A percentile compares a stretch with the other conserved stretches of the same genome.
These are phyloP conservation scores for Mycena sp. DNA, from an alignment of 1,284 basidiomycete genomes.

Conservation along the genomic window DNA sequence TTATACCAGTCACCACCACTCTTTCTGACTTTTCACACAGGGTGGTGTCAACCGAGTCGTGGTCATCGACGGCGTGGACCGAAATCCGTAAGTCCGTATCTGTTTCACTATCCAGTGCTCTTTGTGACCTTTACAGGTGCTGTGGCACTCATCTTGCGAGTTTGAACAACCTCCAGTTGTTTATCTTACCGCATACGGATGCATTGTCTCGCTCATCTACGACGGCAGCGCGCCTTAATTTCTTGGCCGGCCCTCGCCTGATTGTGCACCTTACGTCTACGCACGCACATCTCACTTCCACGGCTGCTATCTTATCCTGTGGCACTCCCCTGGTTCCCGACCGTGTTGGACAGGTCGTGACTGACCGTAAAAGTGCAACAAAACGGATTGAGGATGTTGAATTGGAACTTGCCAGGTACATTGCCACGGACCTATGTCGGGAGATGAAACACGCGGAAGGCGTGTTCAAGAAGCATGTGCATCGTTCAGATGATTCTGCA, in stretches of 20 bases:
- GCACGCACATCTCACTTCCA: conserved; percentile 62
- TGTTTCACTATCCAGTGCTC: background rate
- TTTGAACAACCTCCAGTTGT: conserved; percentile 76
- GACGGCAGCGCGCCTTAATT: conserved; percentile 78
- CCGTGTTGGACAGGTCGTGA: conserved; percentile 74
- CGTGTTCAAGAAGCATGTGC: conserved; percentile 57
- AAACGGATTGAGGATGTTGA: conserved; percentile 74
- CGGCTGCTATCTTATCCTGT: conserved; percentile 72
- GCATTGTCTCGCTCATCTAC: conserved; percentile 64
- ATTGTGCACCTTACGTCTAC: conserved; percentile 66
- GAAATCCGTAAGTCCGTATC: conserved; percentile 68
- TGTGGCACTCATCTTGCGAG: conserved; percentile 88
- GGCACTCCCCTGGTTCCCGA: conserved; percentile 71
- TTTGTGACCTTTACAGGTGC: conserved; percentile 59
- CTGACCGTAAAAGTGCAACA: conserved; percentile 68
- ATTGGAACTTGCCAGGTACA: conserved; percentile 68
- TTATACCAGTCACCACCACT: background rate
- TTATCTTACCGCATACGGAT: conserved; percentile 73
- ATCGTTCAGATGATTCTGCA: conserved; percentile 68
- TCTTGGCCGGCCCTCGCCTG: conserved; percentile 82
- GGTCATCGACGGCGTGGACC: conserved; percentile 83
- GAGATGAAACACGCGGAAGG: conserved; percentile 41
- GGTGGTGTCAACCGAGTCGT: conserved; percentile 85
- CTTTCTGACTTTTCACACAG: background rate
- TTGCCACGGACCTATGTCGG: conserved; percentile 58